Evolutionary conservation across 805 yeast genomes (phyloP), one percentile per base, ranked within the genome.

Genomic region (Schwanniomyces yamadae): DNA sequence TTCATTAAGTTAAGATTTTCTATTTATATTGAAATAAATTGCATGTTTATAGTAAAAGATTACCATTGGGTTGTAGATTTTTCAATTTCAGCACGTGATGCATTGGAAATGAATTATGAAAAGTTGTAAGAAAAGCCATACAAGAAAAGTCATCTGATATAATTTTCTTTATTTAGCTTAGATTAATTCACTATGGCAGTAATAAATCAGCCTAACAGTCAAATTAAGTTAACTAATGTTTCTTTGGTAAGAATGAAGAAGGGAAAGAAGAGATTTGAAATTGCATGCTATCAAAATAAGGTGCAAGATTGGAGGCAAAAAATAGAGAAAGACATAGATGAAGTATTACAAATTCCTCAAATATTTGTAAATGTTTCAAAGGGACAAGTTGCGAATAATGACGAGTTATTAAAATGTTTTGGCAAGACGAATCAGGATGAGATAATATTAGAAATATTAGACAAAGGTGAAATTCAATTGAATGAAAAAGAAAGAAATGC

Each of bases 231-330:
- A 51, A 93, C 99, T 34, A 93, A 93, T 59, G 98, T 93, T 21
- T 89, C 98, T 19, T 69, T 91, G 39, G 97, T 93, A 30, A 75
- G 93, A 31, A 80, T 93, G 79, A 85, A 84, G 51, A 89, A 87
- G 57, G 96, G 90, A 27, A 88, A 87, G 56, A 86, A 87, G 60
- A 70, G 96, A 46, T 93, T 89, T 50, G 99, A 93, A 61, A 76
- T 93, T 29, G 98, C 98, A 0, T 93, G 99, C 55, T 93, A 93
- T 59, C 96, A 87, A 54, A 93, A 93, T 53, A 93, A 93, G 55
- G 96, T 93, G 4, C 98, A 91, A 58, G 99, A 93, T 59, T 93
- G 89, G 79, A 73, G 97, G 49, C 75, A 77, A 42, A 85, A 84
- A 40, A 80, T 86, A 5, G 99, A 93, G 54, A 91, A 87, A 48